These are phyloP conservation scores for Phylloboletellus chloephorus DNA, from an alignment of 1,284 basidiomycete genomes.

Conservation along the genomic window DNA sequence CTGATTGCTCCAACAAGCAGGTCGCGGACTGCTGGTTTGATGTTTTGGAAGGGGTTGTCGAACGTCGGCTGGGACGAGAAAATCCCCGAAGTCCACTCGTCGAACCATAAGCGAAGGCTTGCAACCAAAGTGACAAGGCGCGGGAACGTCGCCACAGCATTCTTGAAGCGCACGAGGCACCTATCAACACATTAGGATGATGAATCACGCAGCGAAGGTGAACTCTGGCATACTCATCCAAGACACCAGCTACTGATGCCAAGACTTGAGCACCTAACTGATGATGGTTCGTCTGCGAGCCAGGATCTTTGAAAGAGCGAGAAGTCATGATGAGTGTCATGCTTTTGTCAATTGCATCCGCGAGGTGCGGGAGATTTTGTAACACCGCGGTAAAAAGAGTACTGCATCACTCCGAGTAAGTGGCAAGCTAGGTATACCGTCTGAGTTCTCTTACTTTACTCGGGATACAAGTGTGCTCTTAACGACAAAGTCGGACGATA, in stretches of 20 bases:
- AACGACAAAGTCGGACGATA: constrained; percentile 58
- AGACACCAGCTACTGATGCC: constrained; percentile 41
- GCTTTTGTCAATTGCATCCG: constrained; percentile 38
- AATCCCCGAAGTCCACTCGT: constrained; percentile 42
- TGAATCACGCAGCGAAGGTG: background rate
- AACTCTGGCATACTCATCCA: constrained; percentile 46
- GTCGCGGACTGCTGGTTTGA: constrained; percentile 24
- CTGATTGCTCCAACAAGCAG: constrained; percentile 39
- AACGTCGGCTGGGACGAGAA: constrained; percentile 34
- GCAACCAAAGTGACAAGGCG: constrained; percentile 38
- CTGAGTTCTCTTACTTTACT: constrained; percentile 45
- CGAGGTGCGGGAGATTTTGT: constrained; percentile 45
- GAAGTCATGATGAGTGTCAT: constrained; percentile 39
- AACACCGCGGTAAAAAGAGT: constrained; percentile 50
- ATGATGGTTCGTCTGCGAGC: constrained; percentile 8
- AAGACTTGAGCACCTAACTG: constrained; percentile 42
- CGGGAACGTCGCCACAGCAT: constrained; percentile 44
- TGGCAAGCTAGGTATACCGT: background rate
- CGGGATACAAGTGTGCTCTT: constrained; percentile 52
- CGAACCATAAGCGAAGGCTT: constrained; percentile 42
- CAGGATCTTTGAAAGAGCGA: constrained; percentile 40
- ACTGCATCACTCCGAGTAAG: constrained; percentile 31
- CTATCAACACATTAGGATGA: constrained; percentile 29
- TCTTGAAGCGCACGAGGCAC: constrained; percentile 57
- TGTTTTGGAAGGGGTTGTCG: constrained; percentile 32